Evolutionary conservation across 2,329 filamentous ascomycete species (phyloP).

Genomic region (Microdochium paspali): DNA sequence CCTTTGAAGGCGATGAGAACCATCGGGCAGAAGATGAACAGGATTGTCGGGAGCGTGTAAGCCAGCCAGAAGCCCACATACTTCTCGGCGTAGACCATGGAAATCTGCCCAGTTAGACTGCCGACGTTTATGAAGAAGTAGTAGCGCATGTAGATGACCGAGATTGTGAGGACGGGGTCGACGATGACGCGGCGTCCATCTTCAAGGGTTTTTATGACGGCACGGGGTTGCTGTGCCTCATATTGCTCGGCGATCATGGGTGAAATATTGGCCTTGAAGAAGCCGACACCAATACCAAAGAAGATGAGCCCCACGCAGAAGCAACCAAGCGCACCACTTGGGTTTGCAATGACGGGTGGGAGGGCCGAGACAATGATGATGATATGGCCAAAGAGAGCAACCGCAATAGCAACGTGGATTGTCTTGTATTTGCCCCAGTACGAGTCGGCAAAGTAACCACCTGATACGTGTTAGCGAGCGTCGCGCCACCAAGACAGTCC

Average conservation of each 20-base stretch:
- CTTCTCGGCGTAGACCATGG: conserved; percentile 66
- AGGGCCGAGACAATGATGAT: conserved; percentile 51
- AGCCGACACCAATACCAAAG: conserved; percentile 54
- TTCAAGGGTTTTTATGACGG: conserved; percentile 35
- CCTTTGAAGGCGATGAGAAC: conserved; percentile 52
- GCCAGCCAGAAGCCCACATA: conserved; percentile 70
- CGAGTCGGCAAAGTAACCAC: conserved; percentile 45
- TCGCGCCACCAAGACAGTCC: not conserved
- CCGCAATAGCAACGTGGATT: conserved; percentile 45
- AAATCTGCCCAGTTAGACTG: conserved; percentile 49
- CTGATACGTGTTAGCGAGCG: conserved; percentile 7
- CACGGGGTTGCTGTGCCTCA: conserved; percentile 30
- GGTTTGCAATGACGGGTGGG: conserved; percentile 43
- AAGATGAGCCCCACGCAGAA: conserved; percentile 50
- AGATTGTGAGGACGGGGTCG: conserved; percentile 47
- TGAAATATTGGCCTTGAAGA: conserved; percentile 60
- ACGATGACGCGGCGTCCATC: conserved; percentile 50
- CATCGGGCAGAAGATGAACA: conserved; percentile 54
- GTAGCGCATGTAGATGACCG: conserved; percentile 54
- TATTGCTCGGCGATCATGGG: conserved; percentile 55
- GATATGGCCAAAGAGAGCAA: conserved; percentile 49
- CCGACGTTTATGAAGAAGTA: conserved; percentile 65
- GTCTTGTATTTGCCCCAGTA: conserved; percentile 55
- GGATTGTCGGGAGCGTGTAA: conserved; percentile 55
- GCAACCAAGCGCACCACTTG: conserved; percentile 40